phyloP scores from a whole-genome alignment of 2,329 filamentous ascomycete species.

The Aschersonia sp. region DNA sequence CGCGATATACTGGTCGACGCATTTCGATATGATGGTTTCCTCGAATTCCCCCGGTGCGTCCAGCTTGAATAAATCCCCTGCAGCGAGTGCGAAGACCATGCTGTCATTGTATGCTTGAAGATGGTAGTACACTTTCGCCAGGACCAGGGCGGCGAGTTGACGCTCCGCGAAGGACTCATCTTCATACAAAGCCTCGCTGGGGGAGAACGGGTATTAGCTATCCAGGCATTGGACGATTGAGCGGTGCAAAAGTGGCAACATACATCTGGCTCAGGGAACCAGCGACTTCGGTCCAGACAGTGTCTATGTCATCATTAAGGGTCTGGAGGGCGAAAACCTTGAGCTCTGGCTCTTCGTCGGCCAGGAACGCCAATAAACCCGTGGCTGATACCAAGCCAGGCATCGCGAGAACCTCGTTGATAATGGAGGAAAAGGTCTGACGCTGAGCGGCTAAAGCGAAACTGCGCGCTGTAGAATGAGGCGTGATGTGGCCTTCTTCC shows the following conservation, averaged over 20 bases:
- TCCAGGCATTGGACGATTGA: not conserved
- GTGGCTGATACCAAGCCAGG: slow-evolving; percentile 87
- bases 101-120: slow-evolving; percentile 98
- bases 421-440: not conserved
- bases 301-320: slow-evolving; percentile 91
- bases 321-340: slow-evolving; percentile 91
- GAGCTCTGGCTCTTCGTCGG: slow-evolving; percentile 86
- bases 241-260: slow-evolving; percentile 7
- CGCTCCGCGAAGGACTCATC: slow-evolving; percentile 89
- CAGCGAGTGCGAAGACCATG: slow-evolving; percentile 93
- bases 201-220: not conserved
- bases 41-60: slow-evolving; percentile 89
- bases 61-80: slow-evolving; percentile 88
- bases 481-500: not conserved
- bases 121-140: slow-evolving; percentile 97
- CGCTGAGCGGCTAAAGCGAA: not conserved
- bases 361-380: slow-evolving; percentile 86
- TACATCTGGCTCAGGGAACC: slow-evolving; percentile 89
- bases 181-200: slow-evolving; percentile 91
- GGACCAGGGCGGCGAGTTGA: slow-evolving; percentile 83
- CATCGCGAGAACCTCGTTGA: slow-evolving; percentile 38
- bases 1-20: slow-evolving; percentile 92
- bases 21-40: slow-evolving; percentile 97
- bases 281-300: slow-evolving; percentile 94
- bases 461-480: not conserved